phyloP scores from a whole-genome alignment of 1,284 basidiomycete genomes.

The Tylopilus sp. region DNA sequence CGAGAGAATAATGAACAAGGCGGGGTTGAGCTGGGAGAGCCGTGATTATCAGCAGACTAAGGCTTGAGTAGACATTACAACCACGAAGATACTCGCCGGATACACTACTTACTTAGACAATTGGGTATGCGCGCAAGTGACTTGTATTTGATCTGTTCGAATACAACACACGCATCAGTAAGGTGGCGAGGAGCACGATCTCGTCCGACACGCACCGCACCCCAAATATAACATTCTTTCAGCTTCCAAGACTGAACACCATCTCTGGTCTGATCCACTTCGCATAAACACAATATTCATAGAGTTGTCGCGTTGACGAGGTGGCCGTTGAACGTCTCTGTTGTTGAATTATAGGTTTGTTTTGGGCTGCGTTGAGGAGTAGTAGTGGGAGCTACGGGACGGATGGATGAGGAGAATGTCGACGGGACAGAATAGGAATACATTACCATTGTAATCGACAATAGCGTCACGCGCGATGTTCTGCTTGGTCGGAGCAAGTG shows the following conservation, averaged over 20 bases:
- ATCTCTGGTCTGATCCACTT: slow-evolving; percentile 98
- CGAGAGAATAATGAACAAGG: no score
- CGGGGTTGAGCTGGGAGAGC: no score
- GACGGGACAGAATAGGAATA: not conserved
- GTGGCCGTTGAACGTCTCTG: slow-evolving; percentile 98
- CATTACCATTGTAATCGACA: slow-evolving; percentile 36
- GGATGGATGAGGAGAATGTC: slow-evolving; percentile 15
- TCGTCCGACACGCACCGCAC: slow-evolving; percentile 76
- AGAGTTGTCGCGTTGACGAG: slow-evolving; percentile 98
- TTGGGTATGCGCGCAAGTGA: slow-evolving; percentile 95
- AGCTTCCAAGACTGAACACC: slow-evolving; percentile 99
- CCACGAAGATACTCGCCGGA: no score
- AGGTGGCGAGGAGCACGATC: slow-evolving; percentile 41
- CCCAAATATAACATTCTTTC: slow-evolving; percentile 98
- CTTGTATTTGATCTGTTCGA: slow-evolving; percentile 92
- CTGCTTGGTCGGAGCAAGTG: no score
- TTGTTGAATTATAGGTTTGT: slow-evolving; percentile 99
- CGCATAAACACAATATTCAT: slow-evolving; percentile 99
- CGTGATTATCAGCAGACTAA: no score
- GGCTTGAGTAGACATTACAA: no score
- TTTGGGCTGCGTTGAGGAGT: slow-evolving; percentile 83
- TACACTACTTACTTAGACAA: no score
- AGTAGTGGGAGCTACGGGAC: slow-evolving; percentile 71
- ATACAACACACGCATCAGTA: not conserved
- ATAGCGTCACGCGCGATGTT: slow-evolving; percentile 7